phyloP scores from a whole-genome alignment of 345 rosid species.

The Camelina sativa region DNA sequence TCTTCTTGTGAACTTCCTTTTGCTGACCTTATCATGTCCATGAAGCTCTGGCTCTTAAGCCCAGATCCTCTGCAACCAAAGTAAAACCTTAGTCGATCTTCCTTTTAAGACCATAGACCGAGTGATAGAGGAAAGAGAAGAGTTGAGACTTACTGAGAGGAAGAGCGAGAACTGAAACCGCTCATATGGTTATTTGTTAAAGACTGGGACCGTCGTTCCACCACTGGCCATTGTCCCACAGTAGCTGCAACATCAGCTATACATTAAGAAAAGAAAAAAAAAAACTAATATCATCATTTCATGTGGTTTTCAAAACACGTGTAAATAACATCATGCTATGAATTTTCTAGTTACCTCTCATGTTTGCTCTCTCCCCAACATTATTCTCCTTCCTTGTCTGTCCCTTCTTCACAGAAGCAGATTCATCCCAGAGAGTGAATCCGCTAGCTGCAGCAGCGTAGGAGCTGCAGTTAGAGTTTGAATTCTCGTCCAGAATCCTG shows the following conservation, averaged over 20 bases:
- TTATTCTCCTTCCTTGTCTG: conserved; percentile 89
- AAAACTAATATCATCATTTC: background rate
- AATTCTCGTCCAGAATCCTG: conserved; percentile 63
- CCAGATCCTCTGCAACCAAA: conserved; percentile 59
- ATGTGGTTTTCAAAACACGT: background rate
- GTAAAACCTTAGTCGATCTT: conserved; percentile 15
- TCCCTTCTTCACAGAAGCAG: conserved; percentile 72
- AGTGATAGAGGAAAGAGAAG: conserved; percentile 12
- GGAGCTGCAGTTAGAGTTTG: conserved; percentile 72
- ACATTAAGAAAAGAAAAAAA: background rate
- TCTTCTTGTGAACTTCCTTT: conserved; percentile 64
- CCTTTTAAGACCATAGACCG: background rate
- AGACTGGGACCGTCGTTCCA: conserved; percentile 64
- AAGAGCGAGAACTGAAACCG: conserved; percentile 70
- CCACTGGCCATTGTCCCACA: conserved; percentile 58
- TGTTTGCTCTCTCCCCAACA: conserved; percentile 50
- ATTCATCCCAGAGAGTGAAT: conserved; percentile 84
- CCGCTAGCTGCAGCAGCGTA: conserved; percentile 66
- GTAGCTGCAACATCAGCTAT: conserved; percentile 53
- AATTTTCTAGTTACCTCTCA: conserved; percentile 31
- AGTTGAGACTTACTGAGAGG: conserved; percentile 65
- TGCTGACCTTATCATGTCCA: conserved; percentile 89
- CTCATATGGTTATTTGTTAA: conserved; percentile 59
- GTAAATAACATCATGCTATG: conserved; percentile 7
- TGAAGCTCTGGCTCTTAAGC: conserved; percentile 75